Percentiles rank a stretch among this genome's conserved stretches.
These are phyloP conservation scores for Erodium trifolium DNA, from an alignment of 441 rosid genomes.

Conservation along the genomic window DNA sequence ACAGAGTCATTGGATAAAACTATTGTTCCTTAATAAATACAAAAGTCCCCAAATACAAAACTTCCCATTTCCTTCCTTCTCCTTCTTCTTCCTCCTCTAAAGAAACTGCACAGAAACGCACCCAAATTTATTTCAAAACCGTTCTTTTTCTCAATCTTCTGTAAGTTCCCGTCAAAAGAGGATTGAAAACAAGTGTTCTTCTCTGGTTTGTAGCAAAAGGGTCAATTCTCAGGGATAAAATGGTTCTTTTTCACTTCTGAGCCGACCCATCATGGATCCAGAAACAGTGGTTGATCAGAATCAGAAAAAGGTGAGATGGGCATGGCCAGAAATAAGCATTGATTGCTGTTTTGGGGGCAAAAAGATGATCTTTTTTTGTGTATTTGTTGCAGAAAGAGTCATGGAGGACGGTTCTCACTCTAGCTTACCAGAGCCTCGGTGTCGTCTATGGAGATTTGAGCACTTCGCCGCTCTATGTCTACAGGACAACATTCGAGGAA, in stretches of 20 bases:
- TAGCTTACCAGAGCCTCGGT: slow-evolving; percentile 24
- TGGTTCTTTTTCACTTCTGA: slow-evolving; percentile 27
- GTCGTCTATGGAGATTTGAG: no score
- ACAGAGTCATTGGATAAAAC: no score
- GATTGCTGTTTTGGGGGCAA: no score
- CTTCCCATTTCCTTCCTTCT: neutral
- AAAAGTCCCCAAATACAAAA: neutral
- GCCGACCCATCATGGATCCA: slow-evolving; percentile 46
- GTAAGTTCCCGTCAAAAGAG: no score
- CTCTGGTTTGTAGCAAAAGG: neutral
- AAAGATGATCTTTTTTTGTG: no score
- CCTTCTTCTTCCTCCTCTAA: neutral
- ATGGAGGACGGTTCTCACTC: neutral
- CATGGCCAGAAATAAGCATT: neutral
- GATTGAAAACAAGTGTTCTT: neutral
- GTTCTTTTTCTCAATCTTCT: neutral
- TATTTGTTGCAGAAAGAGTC: neutral
- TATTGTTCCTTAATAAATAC: neutral
- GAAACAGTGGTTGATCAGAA: slow-evolving; percentile 41
- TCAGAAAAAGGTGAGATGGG: slow-evolving; percentile 32
- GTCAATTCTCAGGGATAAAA: slow-evolving; percentile 15
- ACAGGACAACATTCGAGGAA: no score
- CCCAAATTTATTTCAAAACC: neutral
- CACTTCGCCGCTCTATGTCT: no score
- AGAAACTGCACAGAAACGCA: neutral